phyloP scores from a whole-genome alignment of 1,284 basidiomycete species.

The Moesziomyces antarcticus region DNA sequence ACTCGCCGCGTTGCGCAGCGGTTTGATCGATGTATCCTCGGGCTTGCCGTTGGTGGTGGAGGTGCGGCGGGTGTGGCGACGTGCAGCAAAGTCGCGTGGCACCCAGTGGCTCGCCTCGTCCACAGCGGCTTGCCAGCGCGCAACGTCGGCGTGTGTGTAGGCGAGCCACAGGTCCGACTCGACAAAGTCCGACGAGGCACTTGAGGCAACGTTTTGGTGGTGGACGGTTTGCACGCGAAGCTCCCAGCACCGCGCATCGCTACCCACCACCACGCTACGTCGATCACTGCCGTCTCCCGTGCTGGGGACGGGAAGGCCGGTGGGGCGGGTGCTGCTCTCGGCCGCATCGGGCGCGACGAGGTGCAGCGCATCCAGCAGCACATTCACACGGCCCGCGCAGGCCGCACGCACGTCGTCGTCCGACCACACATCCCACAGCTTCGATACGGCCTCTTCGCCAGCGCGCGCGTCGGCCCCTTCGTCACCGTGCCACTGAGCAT shows the following conservation, averaged over 20 bases:
- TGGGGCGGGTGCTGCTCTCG: not conserved
- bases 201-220: slow-evolving; percentile 17
- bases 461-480: slow-evolving; percentile 15
- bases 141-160: slow-evolving; percentile 27
- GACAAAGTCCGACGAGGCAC: slow-evolving; percentile 24
- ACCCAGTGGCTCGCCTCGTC: slow-evolving; percentile 43
- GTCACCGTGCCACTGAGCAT: slow-evolving; percentile 42
- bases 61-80: slow-evolving; percentile 10
- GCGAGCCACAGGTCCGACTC: slow-evolving; percentile 46
- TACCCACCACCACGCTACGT: slow-evolving; percentile 20
- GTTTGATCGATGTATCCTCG: slow-evolving; percentile 4
- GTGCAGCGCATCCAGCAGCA: slow-evolving; percentile 32
- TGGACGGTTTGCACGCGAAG: slow-evolving; percentile 33
- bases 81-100: slow-evolving; percentile 16
- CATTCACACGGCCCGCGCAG: slow-evolving; percentile 26
- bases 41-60: not conserved
- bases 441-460: slow-evolving; percentile 27
- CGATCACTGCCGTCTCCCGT: slow-evolving; percentile 5
- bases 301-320: slow-evolving; percentile 6
- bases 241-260: slow-evolving; percentile 28
- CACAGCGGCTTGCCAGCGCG: slow-evolving; percentile 27
- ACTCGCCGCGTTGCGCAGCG: slow-evolving; percentile 19
- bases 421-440: slow-evolving; percentile 45
- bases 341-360: slow-evolving; percentile 24
- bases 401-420: slow-evolving; percentile 34